Base-by-base conservation (phyloP, 768 basidiomycete genomes). In the Cystoderma amianthinum region DNA sequence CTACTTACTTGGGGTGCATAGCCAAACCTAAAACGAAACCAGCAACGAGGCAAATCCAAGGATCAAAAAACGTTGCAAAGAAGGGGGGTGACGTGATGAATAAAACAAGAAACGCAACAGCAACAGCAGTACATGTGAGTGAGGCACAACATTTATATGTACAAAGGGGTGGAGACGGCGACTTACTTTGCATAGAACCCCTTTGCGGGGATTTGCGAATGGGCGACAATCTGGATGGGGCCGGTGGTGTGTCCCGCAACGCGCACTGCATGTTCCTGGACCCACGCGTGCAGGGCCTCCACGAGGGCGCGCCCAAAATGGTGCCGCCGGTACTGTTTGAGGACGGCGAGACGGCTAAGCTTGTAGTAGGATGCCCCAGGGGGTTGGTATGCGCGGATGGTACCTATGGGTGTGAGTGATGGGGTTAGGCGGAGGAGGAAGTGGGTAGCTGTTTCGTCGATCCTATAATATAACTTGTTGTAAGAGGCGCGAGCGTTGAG, bases 171-270 rank as follows among this genome's bases (percentile, higher is more conserved):
- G n/a, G n/a, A n/a, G n/a, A n/a, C n/a, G 5, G 19, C 23, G 32
- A 64, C 78, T 61, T 62, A 90, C 89, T 74, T 85, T 57, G 74
- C 69, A 58, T 92, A 92, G 60, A 91, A 91, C 5, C 63, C 71
- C 54, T 74, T 80, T 42, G 74, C 84, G 34, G 69, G 71, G 16
- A 90, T 63, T 60, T 91, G 88, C 7, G 88, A 85, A 60, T 90
- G 83, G 39, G 61, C 57, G 39, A 81, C 63, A 43, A 87, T 66
- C 48, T 65, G 62, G 43, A 58, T 64, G 36, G 58, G 51, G 33
- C 60, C 53, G 49, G 43, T 35, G 30, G 40, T 30, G 28, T 22
- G 22, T 52, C 36, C 41, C 21, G 51, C 44, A 24, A 46, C 49
- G 20, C 70, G 10, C 15, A 15, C 28, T 15, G 28, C 74, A 49